Conservation (phyloP, 1,284 basidiomycete genomes). For the Pseudozyma tsukubaensis region DNA sequence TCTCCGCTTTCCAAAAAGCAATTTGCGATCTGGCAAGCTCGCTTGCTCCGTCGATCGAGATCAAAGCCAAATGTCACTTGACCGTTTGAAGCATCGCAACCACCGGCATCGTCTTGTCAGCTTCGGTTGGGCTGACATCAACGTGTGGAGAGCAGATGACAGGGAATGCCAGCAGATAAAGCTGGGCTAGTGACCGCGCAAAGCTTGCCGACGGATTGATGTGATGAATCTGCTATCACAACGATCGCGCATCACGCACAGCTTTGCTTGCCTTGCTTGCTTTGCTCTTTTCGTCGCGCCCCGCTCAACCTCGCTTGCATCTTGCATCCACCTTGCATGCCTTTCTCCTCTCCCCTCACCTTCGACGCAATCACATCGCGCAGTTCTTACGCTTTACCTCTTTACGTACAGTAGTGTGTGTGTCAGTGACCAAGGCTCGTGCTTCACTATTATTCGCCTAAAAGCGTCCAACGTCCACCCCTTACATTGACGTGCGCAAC, state of each 20-base stretch:
- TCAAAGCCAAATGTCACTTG: no score
- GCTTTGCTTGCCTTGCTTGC: no score
- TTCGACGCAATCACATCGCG: not conserved
- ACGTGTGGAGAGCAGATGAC: no score
- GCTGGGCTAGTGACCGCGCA: not conserved
- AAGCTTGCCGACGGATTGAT: not conserved
- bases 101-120: no score
- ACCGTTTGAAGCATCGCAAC: no score
- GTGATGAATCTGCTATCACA: not conserved
- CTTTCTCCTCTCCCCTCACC: not conserved
- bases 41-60: no score
- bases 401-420: not conserved
- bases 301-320: not conserved
- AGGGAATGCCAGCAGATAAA: not conserved
- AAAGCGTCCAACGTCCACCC: not conserved
- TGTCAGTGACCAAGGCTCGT: not conserved
- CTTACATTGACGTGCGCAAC: not conserved
- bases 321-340: conserved; percentile 7
- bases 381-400: not conserved
- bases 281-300: not conserved
- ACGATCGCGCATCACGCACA: conserved; percentile 12
- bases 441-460: conserved; percentile 2
- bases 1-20: no score
- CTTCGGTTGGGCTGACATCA: no score
- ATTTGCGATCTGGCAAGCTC: no score